Percentiles rank a stretch among this genome's conserved stretches.
phyloP scores from a whole-genome alignment of 805 yeast genomes.

The Suhomyces kilbournensis region DNA sequence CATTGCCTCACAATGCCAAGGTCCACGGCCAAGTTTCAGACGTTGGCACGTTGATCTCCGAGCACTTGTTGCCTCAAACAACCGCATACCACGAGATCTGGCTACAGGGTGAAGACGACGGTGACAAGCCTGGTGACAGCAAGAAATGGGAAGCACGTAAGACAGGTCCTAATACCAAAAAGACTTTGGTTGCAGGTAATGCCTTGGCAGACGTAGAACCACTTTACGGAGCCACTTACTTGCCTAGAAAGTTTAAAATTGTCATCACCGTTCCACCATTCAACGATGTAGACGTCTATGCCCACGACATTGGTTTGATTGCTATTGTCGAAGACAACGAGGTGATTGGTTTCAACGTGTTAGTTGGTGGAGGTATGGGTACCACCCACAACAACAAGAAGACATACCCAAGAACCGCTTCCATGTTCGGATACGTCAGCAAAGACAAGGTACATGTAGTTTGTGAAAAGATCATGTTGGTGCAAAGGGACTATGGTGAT shows the following conservation, averaged over 20 bases:
- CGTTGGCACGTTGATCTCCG: constrained; percentile 65
- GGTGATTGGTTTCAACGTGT: constrained; percentile 77
- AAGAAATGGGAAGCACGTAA: constrained; percentile 61
- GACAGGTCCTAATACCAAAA: constrained; percentile 77
- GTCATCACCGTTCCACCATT: constrained; percentile 94
- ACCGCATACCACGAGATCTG: constrained; percentile 97
- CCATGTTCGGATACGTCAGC: constrained; percentile 73
- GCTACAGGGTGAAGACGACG: constrained; percentile 81
- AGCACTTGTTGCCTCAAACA: constrained; percentile 81
- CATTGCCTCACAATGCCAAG: constrained; percentile 81
- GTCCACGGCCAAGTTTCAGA: constrained; percentile 73
- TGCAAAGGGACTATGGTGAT: constrained; percentile 94
- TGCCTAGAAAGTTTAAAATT: constrained; percentile 94
- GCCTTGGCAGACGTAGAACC: constrained; percentile 84
- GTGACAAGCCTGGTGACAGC: constrained; percentile 65
- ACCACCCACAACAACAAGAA: constrained; percentile 94
- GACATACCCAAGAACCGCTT: constrained; percentile 94
- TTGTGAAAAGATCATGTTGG: constrained; percentile 88
- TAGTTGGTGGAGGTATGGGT: constrained; percentile 99
- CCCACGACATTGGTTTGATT: constrained; percentile 90
- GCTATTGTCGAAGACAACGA: constrained; percentile 72
- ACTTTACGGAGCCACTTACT: constrained; percentile 76
- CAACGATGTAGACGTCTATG: constrained; percentile 95
- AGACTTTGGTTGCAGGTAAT: constrained; percentile 82
- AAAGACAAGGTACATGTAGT: constrained; percentile 69